Conservation (phyloP, 2,329 filamentous ascomycete species). For the Mariannaea elegans region DNA sequence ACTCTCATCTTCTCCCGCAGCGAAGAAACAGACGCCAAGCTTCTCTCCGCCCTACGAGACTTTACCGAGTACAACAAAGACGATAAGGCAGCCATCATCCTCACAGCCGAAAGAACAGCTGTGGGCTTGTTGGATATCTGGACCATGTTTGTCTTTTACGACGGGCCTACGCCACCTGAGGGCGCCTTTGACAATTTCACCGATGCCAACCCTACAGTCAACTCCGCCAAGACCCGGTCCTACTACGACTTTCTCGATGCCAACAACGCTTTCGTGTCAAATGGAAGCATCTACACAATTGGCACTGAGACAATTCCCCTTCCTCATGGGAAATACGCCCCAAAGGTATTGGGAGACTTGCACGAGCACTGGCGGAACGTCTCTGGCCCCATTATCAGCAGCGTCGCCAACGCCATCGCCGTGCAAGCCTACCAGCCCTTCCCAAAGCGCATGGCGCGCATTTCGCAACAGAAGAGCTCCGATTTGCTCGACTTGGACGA, state of each 20-base stretch:
- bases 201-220: slow-evolving; percentile 45
- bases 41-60: slow-evolving; percentile 60
- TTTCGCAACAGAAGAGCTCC: slow-evolving; percentile 44
- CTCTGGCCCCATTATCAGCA: background rate
- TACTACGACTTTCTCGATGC: slow-evolving; percentile 53
- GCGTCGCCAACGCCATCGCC: slow-evolving; percentile 33
- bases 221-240: slow-evolving; percentile 58
- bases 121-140: slow-evolving; percentile 57
- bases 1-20: slow-evolving; percentile 49
- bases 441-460: slow-evolving; percentile 45
- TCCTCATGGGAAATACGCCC: slow-evolving; percentile 38
- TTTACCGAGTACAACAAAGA: slow-evolving; percentile 68
- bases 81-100: slow-evolving; percentile 67
- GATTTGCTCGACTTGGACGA: slow-evolving; percentile 53
- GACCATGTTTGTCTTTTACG: slow-evolving; percentile 71
- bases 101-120: slow-evolving; percentile 55
- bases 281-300: slow-evolving; percentile 42
- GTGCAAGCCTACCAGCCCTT: slow-evolving; percentile 51
- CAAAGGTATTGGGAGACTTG: slow-evolving; percentile 40
- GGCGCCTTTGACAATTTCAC: slow-evolving; percentile 65
- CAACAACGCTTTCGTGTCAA: slow-evolving; percentile 37
- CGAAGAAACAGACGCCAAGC: slow-evolving; percentile 39
- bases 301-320: slow-evolving; percentile 50
- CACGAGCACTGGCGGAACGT: slow-evolving; percentile 43
- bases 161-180: slow-evolving; percentile 61